These are phyloP conservation scores for Stephania cephalantha DNA, from an alignment of 164 flowering plant genomes.

Conservation along the genomic window DNA sequence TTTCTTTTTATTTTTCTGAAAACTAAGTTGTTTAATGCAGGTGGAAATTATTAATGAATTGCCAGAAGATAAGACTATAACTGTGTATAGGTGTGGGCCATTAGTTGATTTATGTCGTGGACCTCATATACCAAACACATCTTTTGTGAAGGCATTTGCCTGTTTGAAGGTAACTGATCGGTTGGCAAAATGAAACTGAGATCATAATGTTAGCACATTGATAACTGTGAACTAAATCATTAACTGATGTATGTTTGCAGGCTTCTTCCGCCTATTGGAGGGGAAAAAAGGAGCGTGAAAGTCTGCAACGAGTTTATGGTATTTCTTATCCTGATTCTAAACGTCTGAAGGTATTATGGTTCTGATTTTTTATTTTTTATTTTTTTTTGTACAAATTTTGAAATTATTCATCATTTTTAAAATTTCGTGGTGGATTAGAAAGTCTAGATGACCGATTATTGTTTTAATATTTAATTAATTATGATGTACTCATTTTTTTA, in stretches of 20 bases:
- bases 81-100: slow-evolving; percentile 99
- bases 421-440: slow-evolving; percentile 1
- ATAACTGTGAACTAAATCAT: background rate
- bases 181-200: background rate
- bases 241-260: slow-evolving; percentile 27
- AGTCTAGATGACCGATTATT: background rate
- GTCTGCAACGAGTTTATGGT: slow-evolving; percentile 95
- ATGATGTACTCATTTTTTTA: too few relatives aligned
- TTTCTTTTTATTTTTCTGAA: background rate
- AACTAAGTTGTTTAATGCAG: slow-evolving; percentile 27
- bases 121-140: slow-evolving; percentile 97
- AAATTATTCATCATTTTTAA: background rate
- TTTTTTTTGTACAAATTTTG: background rate
- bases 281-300: slow-evolving; percentile 85
- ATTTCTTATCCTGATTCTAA: slow-evolving; percentile 90
- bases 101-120: slow-evolving; percentile 98
- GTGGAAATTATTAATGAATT: slow-evolving; percentile 85
- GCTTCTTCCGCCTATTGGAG: slow-evolving; percentile 99
- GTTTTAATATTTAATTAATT: too few relatives aligned
- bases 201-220: background rate
- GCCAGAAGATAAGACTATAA: slow-evolving; percentile 91
- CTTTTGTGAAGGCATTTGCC: slow-evolving; percentile 85
- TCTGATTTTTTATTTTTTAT: background rate
- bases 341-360: slow-evolving; percentile 57
- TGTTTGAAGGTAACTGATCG: slow-evolving; percentile 70